These are phyloP conservation scores for Colletotrichum nymphaeae DNA, from an alignment of 2,329 filamentous ascomycete genomes.

Conservation along the genomic window DNA sequence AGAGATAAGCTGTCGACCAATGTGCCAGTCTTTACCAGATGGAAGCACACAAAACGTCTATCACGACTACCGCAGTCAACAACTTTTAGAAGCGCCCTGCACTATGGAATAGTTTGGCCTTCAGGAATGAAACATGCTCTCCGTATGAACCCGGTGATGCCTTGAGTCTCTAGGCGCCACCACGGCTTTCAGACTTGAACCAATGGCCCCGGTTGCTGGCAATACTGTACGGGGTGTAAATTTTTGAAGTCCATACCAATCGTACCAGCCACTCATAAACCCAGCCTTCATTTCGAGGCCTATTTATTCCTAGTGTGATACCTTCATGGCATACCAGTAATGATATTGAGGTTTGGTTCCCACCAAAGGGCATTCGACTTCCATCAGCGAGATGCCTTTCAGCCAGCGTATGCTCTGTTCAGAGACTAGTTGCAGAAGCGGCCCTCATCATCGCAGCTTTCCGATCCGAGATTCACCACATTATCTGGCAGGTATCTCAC, in stretches of 20 bases:
- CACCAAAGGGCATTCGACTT: neutral
- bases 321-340: neutral
- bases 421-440: neutral
- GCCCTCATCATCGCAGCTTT: neutral
- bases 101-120: neutral
- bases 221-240: neutral
- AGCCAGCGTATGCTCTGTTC: neutral
- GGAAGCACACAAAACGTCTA: neutral
- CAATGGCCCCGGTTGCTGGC: neutral
- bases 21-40: neutral
- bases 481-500: slow-evolving; percentile 41
- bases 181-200: neutral
- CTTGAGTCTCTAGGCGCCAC: no score
- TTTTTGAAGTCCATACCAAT: neutral
- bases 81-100: neutral
- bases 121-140: neutral
- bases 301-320: neutral
- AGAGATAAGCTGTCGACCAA: neutral
- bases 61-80: neutral
- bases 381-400: neutral
- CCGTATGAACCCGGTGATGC: neutral
- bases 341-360: neutral
- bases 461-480: neutral
- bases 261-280: neutral
- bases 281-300: no score